phyloP scores from a whole-genome alignment of 306 rosid species.

The Cicer arietinum region DNA sequence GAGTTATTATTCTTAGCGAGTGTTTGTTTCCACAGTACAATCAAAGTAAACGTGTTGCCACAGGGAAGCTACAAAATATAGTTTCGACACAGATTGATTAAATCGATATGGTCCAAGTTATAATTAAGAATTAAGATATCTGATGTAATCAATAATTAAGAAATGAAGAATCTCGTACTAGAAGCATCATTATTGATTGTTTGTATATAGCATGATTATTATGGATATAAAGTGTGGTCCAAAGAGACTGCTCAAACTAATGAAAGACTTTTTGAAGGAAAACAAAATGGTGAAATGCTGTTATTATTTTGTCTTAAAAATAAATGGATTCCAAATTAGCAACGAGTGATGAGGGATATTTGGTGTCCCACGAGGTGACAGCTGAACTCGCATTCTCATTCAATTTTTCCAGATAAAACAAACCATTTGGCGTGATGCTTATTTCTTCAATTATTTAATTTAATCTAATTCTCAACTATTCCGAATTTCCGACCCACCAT shows the following conservation, averaged over 20 bases:
- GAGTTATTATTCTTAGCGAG: neutral
- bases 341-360: neutral
- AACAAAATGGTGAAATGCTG: neutral
- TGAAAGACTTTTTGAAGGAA: neutral
- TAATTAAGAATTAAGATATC: neutral
- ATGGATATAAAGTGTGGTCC: conserved; percentile 24
- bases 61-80: too few species aligned
- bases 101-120: neutral
- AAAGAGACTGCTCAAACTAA: conserved; percentile 31
- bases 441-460: neutral
- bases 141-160: neutral
- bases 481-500: neutral
- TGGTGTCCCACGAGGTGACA: neutral
- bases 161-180: neutral
- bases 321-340: neutral
- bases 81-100: too few species aligned
- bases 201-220: neutral
- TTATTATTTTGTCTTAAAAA: neutral
- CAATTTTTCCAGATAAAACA: conserved; percentile 36
- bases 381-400: conserved; percentile 33
- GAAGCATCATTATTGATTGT: neutral
- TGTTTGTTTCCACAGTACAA: too few species aligned
- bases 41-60: too few species aligned
- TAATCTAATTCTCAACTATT: neutral
- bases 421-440: conserved; percentile 17